phyloP scores from a whole-genome alignment of 306 rosid species.

The Rosa chinensis region DNA sequence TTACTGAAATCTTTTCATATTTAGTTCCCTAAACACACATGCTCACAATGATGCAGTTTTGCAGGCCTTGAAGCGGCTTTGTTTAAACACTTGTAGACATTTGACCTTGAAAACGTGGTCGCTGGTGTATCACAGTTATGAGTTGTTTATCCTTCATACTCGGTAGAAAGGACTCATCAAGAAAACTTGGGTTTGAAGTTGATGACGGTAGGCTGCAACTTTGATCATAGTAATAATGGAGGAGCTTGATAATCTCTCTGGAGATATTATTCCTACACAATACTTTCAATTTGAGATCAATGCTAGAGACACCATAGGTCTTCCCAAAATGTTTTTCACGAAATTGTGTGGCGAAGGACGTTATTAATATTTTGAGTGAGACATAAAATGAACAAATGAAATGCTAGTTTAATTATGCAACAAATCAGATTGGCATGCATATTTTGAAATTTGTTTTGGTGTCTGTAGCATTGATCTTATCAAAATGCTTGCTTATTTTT shows the following conservation, averaged over 20 bases:
- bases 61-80: constrained; percentile 43
- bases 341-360: not conserved
- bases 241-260: not conserved
- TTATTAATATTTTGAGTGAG: not conserved
- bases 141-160: constrained; percentile 58
- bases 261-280: not conserved
- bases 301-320: not conserved
- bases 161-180: constrained; percentile 40
- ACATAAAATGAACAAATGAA: not conserved
- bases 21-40: not conserved
- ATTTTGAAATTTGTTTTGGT: not conserved
- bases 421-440: not conserved
- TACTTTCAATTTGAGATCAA: not conserved
- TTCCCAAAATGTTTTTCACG: not conserved
- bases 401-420: not conserved
- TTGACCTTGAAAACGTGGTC: constrained; percentile 23
- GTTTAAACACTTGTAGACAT: constrained; percentile 30
- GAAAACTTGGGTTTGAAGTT: constrained; percentile 24
- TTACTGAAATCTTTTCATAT: constrained; percentile 21
- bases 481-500: not conserved
- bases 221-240: not conserved
- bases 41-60: constrained; percentile 39
- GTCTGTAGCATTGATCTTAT: not conserved
- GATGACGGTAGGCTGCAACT: constrained; percentile 52
- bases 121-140: constrained; percentile 42